Base-by-base conservation (phyloP, 2,329 filamentous ascomycete genomes). In the Bisporella sp. region DNA sequence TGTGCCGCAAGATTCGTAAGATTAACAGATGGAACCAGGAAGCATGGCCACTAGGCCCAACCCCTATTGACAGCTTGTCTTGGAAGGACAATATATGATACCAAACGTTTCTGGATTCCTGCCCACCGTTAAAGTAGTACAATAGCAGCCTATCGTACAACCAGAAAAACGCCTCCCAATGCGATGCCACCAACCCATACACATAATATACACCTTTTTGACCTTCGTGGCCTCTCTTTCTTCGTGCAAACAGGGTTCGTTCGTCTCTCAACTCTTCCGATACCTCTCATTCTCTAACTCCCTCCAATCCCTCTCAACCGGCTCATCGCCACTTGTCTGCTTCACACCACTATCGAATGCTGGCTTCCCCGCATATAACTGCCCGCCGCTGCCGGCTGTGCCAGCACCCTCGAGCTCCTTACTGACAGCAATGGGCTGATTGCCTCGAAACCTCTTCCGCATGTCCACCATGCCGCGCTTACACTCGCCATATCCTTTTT, bases 381-480 rank as follows among this genome's bases (percentile, higher is more conserved):
- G 84, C 4, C 79, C 77, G 49, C 53, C 43, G 52, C 51, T 50
- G 53, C 58, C 45, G 54, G 58, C 37, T 57, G 62, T 49, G 73
- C 73, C 75, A 8, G 73, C 71, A 30, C 73, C 72, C 59, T 88
- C 83, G 50, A 79, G 68, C 58, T 84, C 76, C 64, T 82, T 76
- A 61, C 82, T 71, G 52, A 75, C 71, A 29, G 81, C 76, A 57
- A 95, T 84, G 48, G 93, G 90, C 68, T 89, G 82, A 73, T 97
- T 97, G 52, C 93, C 93, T 50, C 93, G 82, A 71, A 99, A 97
- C 33, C 93, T 86, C 74, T 97, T 97, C 68, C 93, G 88, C 93
- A 99, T 99, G 69, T 99, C 93, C 61, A 97, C 87, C 82, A 95
- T 82, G 58, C 93, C 93, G 58, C 92, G 87, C 65, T 95, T 95